Conservation (phyloP, 2,329 filamentous ascomycete species). For the Rhytidhysteron rufulum region DNA sequence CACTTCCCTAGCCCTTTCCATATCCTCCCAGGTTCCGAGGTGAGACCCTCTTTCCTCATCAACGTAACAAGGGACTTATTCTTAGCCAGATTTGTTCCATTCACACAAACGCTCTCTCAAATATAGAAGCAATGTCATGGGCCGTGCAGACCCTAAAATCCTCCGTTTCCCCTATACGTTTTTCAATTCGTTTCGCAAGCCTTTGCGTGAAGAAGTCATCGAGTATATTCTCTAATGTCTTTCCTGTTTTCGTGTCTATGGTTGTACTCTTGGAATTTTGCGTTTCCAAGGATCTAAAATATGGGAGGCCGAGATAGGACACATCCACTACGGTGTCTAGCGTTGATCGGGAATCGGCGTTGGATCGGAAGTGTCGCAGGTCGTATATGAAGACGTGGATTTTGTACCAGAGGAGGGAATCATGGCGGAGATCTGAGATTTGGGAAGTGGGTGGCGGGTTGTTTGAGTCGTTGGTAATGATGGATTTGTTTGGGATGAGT, state of each 20-base stretch:
- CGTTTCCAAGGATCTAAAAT: conserved; percentile 9
- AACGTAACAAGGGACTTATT: conserved; percentile 10
- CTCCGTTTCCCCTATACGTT: conserved; percentile 23
- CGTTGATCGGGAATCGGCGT: conserved; percentile 1
- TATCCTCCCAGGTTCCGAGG: conserved; percentile 3
- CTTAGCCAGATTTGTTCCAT: conserved; percentile 21
- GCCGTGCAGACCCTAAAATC: conserved; percentile 34
- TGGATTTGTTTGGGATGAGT: too few relatives aligned
- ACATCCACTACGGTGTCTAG: conserved; percentile 7
- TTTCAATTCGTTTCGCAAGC: conserved; percentile 13
- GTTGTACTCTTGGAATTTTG: conserved; percentile 12
- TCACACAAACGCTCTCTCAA: conserved; percentile 24
- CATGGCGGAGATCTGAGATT: conserved; percentile 1
- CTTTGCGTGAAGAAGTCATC: conserved; percentile 2
- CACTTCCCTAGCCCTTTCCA: conserved; percentile 6
- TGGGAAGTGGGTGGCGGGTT: neutral
- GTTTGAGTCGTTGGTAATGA: neutral
- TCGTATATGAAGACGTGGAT: conserved; percentile 14
- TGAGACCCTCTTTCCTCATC: conserved; percentile 10
- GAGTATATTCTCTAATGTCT: conserved; percentile 1
- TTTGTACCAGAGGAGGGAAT: conserved; percentile 12
- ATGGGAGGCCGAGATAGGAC: conserved; percentile 13
- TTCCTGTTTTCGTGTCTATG: conserved; percentile 6
- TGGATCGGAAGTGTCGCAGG: conserved; percentile 7
- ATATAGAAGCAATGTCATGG: conserved; percentile 29